phyloP scores from a whole-genome alignment of 768 basidiomycete genomes.

The Nidularia sp. region DNA sequence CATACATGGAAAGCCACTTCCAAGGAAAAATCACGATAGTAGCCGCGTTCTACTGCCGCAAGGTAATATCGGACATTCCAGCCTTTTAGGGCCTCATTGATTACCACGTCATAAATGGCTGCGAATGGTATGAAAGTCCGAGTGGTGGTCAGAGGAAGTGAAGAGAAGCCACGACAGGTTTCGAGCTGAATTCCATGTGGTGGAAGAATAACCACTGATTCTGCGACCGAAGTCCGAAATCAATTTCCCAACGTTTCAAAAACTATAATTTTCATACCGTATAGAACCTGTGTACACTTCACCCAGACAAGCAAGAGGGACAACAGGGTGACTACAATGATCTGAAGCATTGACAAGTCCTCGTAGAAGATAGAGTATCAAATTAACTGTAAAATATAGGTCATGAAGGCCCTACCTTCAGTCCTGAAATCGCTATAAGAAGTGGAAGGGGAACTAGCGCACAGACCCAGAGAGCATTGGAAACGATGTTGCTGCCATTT shows the following conservation, averaged over 20 bases:
- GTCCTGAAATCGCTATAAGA: constrained; percentile 27
- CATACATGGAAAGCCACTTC: constrained; percentile 62
- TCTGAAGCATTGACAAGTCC: too few relatives aligned
- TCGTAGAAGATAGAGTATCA: too few relatives aligned
- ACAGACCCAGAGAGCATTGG: constrained; percentile 29
- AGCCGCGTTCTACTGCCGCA: constrained; percentile 36
- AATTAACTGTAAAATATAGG: too few relatives aligned
- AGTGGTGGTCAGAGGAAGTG: constrained; percentile 25
- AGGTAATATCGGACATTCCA: constrained; percentile 76
- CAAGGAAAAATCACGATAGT: constrained; percentile 23
- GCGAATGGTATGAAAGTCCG: constrained; percentile 59
- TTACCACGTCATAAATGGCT: constrained; percentile 54
- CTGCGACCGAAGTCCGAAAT: constrained; percentile 24
- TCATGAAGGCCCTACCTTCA: constrained; percentile 12
- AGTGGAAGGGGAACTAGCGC: constrained; percentile 21
- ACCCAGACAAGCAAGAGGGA: not conserved
- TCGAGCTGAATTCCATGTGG: constrained; percentile 74
- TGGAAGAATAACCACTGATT: constrained; percentile 66
- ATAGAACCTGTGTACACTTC: constrained; percentile 8
- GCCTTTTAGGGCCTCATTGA: constrained; percentile 68
- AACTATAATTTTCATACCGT: constrained; percentile 5
- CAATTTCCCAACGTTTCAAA: too few relatives aligned
- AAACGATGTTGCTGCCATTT: constrained; percentile 30
- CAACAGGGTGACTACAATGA: not conserved
- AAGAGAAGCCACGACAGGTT: constrained; percentile 56